Evolutionary conservation across 1,284 basidiomycete genomes (phyloP).

Genomic region (Ustilago bromivora): DNA sequence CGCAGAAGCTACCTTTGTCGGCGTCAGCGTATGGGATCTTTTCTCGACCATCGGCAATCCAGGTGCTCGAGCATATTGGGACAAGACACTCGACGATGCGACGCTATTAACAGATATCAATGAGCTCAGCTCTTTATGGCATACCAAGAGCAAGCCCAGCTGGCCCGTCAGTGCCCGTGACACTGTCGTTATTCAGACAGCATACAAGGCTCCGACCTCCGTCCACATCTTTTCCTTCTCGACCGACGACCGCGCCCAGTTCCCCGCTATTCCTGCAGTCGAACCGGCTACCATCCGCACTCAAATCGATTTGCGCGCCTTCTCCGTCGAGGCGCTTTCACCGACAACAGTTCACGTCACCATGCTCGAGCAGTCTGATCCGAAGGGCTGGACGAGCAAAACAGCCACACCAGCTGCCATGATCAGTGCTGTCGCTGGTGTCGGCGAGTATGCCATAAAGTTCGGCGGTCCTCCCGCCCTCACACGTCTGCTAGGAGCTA

Average conservation of each 20-base stretch:
- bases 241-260: constrained; percentile 86
- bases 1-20: constrained; percentile 97
- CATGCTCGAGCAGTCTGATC: constrained; percentile 94
- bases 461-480: constrained; percentile 91
- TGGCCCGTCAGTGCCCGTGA: constrained; percentile 78
- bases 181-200: constrained; percentile 88
- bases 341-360: constrained; percentile 95
- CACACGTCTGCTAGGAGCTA: constrained; percentile 84
- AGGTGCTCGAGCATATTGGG: constrained; percentile 86
- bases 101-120: constrained; percentile 81
- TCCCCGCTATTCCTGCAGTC: constrained; percentile 80
- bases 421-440: constrained; percentile 78
- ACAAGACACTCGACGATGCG: constrained; percentile 88
- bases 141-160: constrained; percentile 49
- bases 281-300: constrained; percentile 84
- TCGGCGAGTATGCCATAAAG: constrained; percentile 92
- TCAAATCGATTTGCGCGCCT: constrained; percentile 94
- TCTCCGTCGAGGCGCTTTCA: constrained; percentile 94
- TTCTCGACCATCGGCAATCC: constrained; percentile 87
- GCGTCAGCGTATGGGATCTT: constrained; percentile 95
- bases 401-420: constrained; percentile 91
- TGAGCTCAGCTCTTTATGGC: constrained; percentile 78
- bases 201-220: constrained; percentile 91
- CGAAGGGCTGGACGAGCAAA: constrained; percentile 97
- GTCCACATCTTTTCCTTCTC: constrained; percentile 97